Evolutionary conservation across 2,329 filamentous ascomycete species (phyloP).

Genomic region (Trichoderma cornu-damae): DNA sequence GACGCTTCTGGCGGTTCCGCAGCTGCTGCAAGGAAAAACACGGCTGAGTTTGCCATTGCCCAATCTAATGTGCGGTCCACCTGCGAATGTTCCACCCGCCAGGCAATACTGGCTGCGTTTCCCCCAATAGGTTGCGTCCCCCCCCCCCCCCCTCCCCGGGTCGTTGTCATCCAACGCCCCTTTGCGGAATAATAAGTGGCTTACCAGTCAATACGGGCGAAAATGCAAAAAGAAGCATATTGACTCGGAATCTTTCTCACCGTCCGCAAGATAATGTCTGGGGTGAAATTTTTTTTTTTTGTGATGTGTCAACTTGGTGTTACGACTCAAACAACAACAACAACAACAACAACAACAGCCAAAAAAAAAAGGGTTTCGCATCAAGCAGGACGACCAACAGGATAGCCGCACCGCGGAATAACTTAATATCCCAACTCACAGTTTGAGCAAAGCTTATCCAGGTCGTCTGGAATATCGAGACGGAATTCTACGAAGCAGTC

Average conservation of each 20-base stretch:
- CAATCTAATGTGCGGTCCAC: slow-evolving; percentile 51
- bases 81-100: slow-evolving; percentile 9
- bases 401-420: no score
- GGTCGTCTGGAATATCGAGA: no score
- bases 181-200: neutral
- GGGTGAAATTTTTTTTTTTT: no score
- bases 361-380: no score
- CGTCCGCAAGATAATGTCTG: slow-evolving; percentile 55
- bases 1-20: neutral
- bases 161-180: neutral
- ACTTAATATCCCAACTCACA: no score
- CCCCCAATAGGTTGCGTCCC: neutral
- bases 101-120: neutral
- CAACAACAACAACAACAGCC: no score
- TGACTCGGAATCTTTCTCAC: slow-evolving; percentile 63
- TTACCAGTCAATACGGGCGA: slow-evolving; percentile 59
- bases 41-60: slow-evolving; percentile 54
- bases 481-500: no score
- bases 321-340: no score
- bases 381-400: no score
- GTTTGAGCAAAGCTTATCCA: no score
- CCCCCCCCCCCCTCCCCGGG: no score
- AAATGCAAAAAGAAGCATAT: slow-evolving; percentile 63
- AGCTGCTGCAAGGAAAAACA: slow-evolving; percentile 50
- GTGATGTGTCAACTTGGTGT: slow-evolving; percentile 54